phyloP scores from a whole-genome alignment of 306 rosid genomes.

The Fragaria iinumae region DNA sequence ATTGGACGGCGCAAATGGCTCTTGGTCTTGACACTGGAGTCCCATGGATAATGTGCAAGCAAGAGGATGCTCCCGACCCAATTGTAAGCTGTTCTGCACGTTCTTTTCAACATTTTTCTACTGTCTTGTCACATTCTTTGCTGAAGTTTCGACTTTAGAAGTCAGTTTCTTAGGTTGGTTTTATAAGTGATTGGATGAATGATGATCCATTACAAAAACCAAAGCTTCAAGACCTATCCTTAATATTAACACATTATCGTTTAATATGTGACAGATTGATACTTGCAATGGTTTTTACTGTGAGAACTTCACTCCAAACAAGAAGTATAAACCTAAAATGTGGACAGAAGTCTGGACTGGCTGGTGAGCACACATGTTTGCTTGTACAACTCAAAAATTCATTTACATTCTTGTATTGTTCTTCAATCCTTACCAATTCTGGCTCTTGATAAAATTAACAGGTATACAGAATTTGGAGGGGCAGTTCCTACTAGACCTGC shows the following conservation, averaged over 20 bases:
- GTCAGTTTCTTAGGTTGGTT: not conserved
- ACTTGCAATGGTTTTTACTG: slow-evolving; percentile 93
- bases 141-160: not conserved
- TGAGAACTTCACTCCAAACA: slow-evolving; percentile 74
- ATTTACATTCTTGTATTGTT: slow-evolving; percentile 8
- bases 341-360: slow-evolving; percentile 98
- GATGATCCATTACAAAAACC: no score
- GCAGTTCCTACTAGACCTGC: slow-evolving; percentile 77
- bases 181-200: not conserved
- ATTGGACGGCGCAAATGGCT: slow-evolving; percentile 96
- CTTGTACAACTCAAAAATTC: not conserved
- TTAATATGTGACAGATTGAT: slow-evolving; percentile 54
- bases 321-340: slow-evolving; percentile 73
- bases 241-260: not conserved
- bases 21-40: slow-evolving; percentile 78
- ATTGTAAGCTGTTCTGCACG: slow-evolving; percentile 42
- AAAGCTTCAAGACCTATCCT: not conserved
- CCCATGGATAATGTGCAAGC: slow-evolving; percentile 99
- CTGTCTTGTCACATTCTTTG: not conserved
- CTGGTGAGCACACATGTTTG: slow-evolving; percentile 50
- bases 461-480: slow-evolving; percentile 93
- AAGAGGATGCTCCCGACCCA: slow-evolving; percentile 95
- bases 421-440: not conserved
- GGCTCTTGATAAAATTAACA: slow-evolving; percentile 18
- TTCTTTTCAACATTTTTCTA: not conserved